phyloP scores from a whole-genome alignment of 208 protist species.

The Crithidia mellificae region DNA sequence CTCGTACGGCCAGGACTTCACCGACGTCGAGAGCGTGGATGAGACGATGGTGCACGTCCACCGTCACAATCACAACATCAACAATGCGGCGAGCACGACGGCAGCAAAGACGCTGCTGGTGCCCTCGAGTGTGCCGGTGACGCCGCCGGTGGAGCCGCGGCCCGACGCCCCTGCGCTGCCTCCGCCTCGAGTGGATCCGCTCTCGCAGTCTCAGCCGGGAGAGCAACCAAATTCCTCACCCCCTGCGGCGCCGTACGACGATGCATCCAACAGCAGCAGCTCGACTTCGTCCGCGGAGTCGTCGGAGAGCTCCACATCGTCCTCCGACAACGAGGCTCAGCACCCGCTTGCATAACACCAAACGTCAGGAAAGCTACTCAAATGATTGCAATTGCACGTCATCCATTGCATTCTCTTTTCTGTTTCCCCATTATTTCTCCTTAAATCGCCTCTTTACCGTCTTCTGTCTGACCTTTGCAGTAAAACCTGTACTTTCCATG shows the following conservation, averaged over 20 bases:
- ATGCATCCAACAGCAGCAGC: constrained; percentile 6
- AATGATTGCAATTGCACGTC: too few relatives aligned
- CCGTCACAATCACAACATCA: too few relatives aligned
- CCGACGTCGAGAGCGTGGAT: background rate
- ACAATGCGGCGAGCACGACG: background rate
- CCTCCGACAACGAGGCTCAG: background rate
- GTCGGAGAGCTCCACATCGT: too few relatives aligned
- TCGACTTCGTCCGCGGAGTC: background rate
- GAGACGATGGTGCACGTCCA: background rate
- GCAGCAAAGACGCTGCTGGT: background rate
- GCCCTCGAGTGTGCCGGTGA: too few relatives aligned
- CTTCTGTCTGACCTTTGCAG: too few relatives aligned
- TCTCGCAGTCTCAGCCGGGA: background rate
- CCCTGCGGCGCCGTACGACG: too few relatives aligned
- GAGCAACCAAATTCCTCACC: too few relatives aligned
- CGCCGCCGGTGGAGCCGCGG: background rate
- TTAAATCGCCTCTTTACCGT: too few relatives aligned
- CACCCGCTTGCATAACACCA: constrained; percentile 6
- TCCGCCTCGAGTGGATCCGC: background rate
- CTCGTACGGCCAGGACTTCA: background rate
- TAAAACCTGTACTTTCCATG: too few relatives aligned
- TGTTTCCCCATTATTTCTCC: background rate
- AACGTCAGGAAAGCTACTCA: too few relatives aligned
- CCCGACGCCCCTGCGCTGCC: background rate
- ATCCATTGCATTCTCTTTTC: background rate